Percentiles rank a stretch among this genome's conserved stretches.
These are phyloP conservation scores for Flagelloscypha sp. DNA, from an alignment of 768 basidiomycete species.

Conservation along the genomic window DNA sequence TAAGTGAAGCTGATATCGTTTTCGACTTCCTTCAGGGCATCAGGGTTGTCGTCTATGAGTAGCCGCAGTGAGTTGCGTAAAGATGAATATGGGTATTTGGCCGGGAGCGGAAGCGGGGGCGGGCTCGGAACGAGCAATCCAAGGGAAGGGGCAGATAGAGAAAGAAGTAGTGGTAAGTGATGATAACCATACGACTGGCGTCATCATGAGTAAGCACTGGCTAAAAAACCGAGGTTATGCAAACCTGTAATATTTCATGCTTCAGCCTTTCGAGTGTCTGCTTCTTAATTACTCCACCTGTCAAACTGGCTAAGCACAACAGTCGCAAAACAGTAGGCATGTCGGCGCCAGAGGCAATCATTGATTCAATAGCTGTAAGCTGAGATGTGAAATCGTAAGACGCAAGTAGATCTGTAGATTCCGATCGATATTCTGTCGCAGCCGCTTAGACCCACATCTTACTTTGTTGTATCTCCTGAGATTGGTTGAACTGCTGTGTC, in stretches of 20 bases:
- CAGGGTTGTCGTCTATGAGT: slow-evolving; percentile 81
- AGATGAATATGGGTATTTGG: slow-evolving; percentile 62
- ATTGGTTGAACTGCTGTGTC: slow-evolving; percentile 84
- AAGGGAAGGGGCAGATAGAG: slow-evolving; percentile 59
- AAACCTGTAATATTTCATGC: slow-evolving; percentile 79
- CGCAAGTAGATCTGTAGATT: slow-evolving; percentile 76
- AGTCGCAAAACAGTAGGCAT: slow-evolving; percentile 72
- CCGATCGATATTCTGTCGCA: too few species aligned
- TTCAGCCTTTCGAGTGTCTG: slow-evolving; percentile 84
- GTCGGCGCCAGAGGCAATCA: slow-evolving; percentile 82
- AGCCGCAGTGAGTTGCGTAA: slow-evolving; percentile 82
- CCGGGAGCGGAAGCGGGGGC: slow-evolving; percentile 27
- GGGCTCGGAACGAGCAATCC: slow-evolving; percentile 60
- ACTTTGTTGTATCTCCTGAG: slow-evolving; percentile 96
- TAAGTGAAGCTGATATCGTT: slow-evolving; percentile 96
- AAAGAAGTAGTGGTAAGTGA: slow-evolving; percentile 58
- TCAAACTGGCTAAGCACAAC: slow-evolving; percentile 80
- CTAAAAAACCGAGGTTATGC: slow-evolving; percentile 16
- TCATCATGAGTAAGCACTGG: slow-evolving; percentile 33
- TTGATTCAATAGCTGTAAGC: slow-evolving; percentile 79
- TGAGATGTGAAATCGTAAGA: slow-evolving; percentile 81
- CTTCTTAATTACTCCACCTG: slow-evolving; percentile 76
- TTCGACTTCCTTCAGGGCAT: slow-evolving; percentile 72
- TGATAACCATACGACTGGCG: slow-evolving; percentile 69
- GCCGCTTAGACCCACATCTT: slow-evolving; percentile 14